phyloP scores from a whole-genome alignment of 371 early-diverging fungal genomes.

The Mortierella sp. region DNA sequence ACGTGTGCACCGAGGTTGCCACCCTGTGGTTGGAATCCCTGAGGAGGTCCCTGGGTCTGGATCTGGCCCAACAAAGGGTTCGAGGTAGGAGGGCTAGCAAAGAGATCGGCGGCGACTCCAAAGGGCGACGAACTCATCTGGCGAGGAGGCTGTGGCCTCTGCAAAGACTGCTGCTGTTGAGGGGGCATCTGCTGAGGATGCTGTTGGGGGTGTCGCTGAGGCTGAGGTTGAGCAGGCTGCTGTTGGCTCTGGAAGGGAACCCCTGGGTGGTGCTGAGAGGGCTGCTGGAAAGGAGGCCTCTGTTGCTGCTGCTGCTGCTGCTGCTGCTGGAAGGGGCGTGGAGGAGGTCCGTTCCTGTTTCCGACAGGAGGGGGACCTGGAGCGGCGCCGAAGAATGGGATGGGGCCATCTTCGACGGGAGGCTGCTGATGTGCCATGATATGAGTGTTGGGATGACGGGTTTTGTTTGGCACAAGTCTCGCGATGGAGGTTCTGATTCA shows the following conservation, averaged over 20 bases:
- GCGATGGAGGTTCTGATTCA: neutral
- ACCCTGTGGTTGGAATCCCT: constrained; percentile 39
- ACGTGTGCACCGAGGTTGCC: constrained; percentile 20
- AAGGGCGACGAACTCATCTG: constrained; percentile 51
- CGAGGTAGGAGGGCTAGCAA: constrained; percentile 34
- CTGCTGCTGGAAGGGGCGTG: constrained; percentile 16
- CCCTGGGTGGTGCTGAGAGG: constrained; percentile 15
- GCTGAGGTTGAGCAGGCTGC: constrained; percentile 35
- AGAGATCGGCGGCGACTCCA: constrained; percentile 53
- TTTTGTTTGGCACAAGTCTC: neutral
- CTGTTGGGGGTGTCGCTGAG: constrained; percentile 48
- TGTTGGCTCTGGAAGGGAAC: constrained; percentile 1
- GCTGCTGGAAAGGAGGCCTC: constrained; percentile 28
- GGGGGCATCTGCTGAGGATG: constrained; percentile 44
- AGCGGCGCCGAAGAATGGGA: constrained; percentile 50
- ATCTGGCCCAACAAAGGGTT: constrained; percentile 10
- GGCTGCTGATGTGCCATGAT: constrained; percentile 43
- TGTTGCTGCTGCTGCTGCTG: constrained; percentile 25
- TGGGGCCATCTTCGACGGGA: constrained; percentile 46
- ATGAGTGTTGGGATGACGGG: neutral
- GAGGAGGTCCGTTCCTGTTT: constrained; percentile 30
- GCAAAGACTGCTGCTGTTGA: constrained; percentile 37
- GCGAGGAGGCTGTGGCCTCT: constrained; percentile 34
- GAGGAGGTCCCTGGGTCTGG: constrained; percentile 36
- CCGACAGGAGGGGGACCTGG: constrained; percentile 15